Percentiles rank a stretch among this genome's conserved stretches.
Conservation (phyloP, 164 flowering plant genomes). For the Sedum album region DNA sequence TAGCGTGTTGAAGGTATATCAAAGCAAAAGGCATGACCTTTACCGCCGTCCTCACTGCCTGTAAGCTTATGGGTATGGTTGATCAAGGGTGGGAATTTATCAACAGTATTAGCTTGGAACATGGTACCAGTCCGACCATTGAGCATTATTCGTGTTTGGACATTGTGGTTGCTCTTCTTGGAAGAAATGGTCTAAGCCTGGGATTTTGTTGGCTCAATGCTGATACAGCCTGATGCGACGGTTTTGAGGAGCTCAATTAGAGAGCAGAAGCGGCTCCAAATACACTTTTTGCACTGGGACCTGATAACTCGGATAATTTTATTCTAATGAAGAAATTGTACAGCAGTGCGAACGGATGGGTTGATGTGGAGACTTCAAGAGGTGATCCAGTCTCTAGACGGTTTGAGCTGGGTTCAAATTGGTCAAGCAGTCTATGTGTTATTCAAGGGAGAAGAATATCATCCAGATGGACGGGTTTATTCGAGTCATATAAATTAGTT, state of each 20-base stretch:
- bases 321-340: conserved; percentile 42
- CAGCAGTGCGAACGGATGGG: conserved; percentile 36
- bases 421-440: conserved; percentile 36
- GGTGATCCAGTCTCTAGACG: conserved; percentile 27
- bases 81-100: conserved; percentile 60
- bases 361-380: conserved; percentile 38
- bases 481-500: conserved; percentile 44
- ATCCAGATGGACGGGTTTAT: conserved; percentile 52
- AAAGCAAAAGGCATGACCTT: conserved; percentile 52
- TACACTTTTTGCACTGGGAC: conserved; percentile 44
- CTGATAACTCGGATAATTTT: conserved; percentile 51
- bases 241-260: conserved; percentile 60
- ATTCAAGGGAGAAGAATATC: conserved; percentile 29
- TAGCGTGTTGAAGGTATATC: conserved; percentile 35
- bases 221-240: conserved; percentile 48
- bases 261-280: conserved; percentile 48
- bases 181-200: conserved; percentile 54
- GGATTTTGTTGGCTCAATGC: conserved; percentile 53
- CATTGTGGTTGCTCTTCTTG: conserved; percentile 82
- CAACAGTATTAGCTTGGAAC: conserved; percentile 40
- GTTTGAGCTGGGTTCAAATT: conserved; percentile 58
- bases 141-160: conserved; percentile 70
- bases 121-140: conserved; percentile 31
- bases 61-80: conserved; percentile 52
- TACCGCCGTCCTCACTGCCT: conserved; percentile 48